Percentiles rank a stretch among this genome's conserved stretches.
These are phyloP conservation scores for Cladorrhinum sp. DNA, from an alignment of 2,329 filamentous ascomycete species.

Conservation along the genomic window DNA sequence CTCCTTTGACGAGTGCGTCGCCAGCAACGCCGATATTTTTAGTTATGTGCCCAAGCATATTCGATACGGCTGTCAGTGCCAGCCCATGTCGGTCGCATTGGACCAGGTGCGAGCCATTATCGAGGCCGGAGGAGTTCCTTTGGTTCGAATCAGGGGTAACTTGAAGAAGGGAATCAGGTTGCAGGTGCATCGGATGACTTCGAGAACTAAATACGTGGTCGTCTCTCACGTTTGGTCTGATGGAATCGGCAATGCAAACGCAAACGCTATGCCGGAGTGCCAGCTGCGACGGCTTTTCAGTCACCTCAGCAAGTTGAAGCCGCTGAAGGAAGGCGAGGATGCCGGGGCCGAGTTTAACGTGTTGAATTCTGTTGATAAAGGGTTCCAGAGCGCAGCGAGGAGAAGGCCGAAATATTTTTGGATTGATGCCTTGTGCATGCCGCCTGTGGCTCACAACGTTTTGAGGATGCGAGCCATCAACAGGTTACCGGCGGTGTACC, in stretches of 20 bases:
- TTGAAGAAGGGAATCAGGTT: constrained; percentile 15
- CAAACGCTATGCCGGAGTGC: constrained; percentile 23
- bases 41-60: constrained; percentile 22
- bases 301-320: constrained; percentile 18
- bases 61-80: constrained; percentile 21
- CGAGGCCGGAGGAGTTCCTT: constrained; percentile 20
- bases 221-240: constrained; percentile 24
- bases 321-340: background rate
- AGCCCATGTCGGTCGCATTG: constrained; percentile 18
- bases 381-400: constrained; percentile 17
- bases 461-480: constrained; percentile 22
- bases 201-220: constrained; percentile 19
- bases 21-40: constrained; percentile 22
- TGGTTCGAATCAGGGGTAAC: constrained; percentile 17
- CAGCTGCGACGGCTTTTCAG: constrained; percentile 21
- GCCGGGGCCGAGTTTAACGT: constrained; percentile 14
- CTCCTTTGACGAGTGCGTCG: constrained; percentile 23
- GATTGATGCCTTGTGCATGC: constrained; percentile 26
- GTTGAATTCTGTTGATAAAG: constrained; percentile 20
- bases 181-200: constrained; percentile 19
- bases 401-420: constrained; percentile 21
- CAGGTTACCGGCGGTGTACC: constrained; percentile 22
- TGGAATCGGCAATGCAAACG: constrained; percentile 22
- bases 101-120: constrained; percentile 23
- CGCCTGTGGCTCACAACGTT: constrained; percentile 11